A percentile compares a stretch with the other conserved stretches of the same genome.
Conservation (phyloP, 2,329 filamentous ascomycete genomes). For the Aaosphaeria pasadenensis region DNA sequence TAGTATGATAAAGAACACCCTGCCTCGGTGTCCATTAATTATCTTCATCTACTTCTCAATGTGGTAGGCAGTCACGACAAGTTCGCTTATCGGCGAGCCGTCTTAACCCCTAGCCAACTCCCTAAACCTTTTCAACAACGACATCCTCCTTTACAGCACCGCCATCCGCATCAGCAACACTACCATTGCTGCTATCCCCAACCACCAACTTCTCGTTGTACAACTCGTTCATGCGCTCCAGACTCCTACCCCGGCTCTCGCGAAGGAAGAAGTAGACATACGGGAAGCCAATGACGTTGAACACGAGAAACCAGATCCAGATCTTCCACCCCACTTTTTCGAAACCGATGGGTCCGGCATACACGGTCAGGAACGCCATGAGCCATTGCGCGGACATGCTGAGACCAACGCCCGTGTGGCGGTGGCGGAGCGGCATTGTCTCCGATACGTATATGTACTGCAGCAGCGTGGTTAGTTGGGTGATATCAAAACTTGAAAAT, state of each 20-base stretch:
- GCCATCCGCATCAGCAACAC: slow-evolving; percentile 2
- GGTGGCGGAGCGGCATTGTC: slow-evolving; percentile 33
- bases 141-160: neutral
- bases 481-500: too few relatives aligned
- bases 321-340: slow-evolving; percentile 32
- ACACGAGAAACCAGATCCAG: slow-evolving; percentile 32
- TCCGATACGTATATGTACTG: slow-evolving; percentile 33
- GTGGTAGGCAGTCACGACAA: too few relatives aligned
- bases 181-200: slow-evolving; percentile 2
- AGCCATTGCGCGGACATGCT: slow-evolving; percentile 32
- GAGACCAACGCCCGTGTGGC: slow-evolving; percentile 32
- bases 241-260: slow-evolving; percentile 23
- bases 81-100: too few relatives aligned
- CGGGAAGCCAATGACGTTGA: slow-evolving; percentile 31
- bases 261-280: slow-evolving; percentile 26
- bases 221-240: slow-evolving; percentile 24
- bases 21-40: too few relatives aligned
- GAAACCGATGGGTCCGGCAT: slow-evolving; percentile 33
- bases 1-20: too few relatives aligned
- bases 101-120: too few relatives aligned
- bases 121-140: neutral
- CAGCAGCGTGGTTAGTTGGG: neutral
- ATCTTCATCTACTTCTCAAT: too few relatives aligned
- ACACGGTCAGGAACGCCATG: slow-evolving; percentile 35
- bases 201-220: slow-evolving; percentile 10